Evolutionary conservation across 2,329 filamentous ascomycete species (phyloP), one percentile per base, ranked within the genome.

Genomic region (Trichophyton simii): DNA sequence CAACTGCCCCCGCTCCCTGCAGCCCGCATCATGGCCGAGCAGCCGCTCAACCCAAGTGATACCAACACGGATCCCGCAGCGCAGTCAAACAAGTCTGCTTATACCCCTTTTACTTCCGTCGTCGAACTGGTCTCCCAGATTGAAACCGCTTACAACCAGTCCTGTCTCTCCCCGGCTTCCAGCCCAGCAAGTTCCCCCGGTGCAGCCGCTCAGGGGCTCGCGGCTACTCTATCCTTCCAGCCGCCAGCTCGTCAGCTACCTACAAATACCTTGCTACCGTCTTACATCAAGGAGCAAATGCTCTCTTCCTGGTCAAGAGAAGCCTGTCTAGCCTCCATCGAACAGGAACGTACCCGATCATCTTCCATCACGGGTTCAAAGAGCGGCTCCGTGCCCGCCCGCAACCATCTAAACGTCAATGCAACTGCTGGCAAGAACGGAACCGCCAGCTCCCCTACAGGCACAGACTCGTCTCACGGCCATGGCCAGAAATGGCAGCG

Each of bases 291-390:
- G 65, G 88, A 94, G 64, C 82, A 89, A 66, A 88, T 96, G 82
- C 76, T 90, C 62, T 78, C 82, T 20, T 83, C 88, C 57, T 96
- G 92, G 92, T 87, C 84, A 44, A 85, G 86, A 69, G 91, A 95
- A 22, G 75, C 79, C 13, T 88, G 87, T 36, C 77, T 94, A 59
- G 82, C 85, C 9, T 79, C 83, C 42, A 80, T 89, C 57, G 84
- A 87, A 63, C 83, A 78, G 62, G 78, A 88, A 61, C 82, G 80
- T 58, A 85, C 85, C 67, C 88, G 86, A 67, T 83, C 88, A 0
- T 82, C 83, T 11, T 95, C 90, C 3, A 76, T 95, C 60, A 88
- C 79, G 60, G 90, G 89, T 22, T 95, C 90, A 2, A 84, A 83
- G 65, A 80, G 66, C 7, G 60, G 44, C 6, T 69, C 70, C 2